These are phyloP conservation scores for Monosporascus sp. DNA, from an alignment of 2,329 filamentous ascomycete genomes.

Conservation along the genomic window DNA sequence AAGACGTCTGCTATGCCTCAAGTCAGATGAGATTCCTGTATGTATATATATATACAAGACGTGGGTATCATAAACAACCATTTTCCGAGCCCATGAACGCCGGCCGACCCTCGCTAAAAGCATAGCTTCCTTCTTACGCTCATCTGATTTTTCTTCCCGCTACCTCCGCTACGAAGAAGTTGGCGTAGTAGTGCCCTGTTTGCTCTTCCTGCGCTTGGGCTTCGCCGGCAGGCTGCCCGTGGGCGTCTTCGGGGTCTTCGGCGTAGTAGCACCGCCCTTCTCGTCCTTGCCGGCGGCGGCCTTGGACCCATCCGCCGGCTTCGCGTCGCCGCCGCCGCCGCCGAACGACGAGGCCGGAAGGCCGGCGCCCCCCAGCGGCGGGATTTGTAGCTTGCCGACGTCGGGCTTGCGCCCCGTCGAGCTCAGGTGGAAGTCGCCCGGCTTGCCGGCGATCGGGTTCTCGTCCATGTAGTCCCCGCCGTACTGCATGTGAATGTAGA, in stretches of 20 bases:
- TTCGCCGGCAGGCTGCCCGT: conserved; percentile 25
- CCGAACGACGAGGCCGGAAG: conserved; percentile 18
- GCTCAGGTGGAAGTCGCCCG: conserved; percentile 59
- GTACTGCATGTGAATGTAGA: conserved; percentile 50
- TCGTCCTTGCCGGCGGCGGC: conserved; percentile 20
- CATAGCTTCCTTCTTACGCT: background rate
- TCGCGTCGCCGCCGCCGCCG: background rate
- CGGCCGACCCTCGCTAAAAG: background rate
- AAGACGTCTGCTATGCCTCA: too few species aligned
- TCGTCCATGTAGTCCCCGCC: conserved; percentile 63
- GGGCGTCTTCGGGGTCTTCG: conserved; percentile 29
- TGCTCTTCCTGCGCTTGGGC: conserved; percentile 33
- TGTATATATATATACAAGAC: too few species aligned
- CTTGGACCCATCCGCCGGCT: conserved; percentile 20
- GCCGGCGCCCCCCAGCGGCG: conserved; percentile 9
- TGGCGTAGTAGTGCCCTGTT: conserved; percentile 15
- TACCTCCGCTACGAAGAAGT: conserved; percentile 15
- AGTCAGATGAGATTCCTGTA: too few species aligned
- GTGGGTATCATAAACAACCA: background rate
- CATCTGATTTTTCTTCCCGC: background rate
- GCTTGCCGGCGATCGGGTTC: conserved; percentile 61
- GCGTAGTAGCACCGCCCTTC: conserved; percentile 16
- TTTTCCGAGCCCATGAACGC: background rate
- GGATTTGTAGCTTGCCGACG: conserved; percentile 25
- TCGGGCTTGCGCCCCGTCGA: conserved; percentile 49